Evolutionary conservation across 1,284 basidiomycete genomes (phyloP), one percentile per base, ranked within the genome.

Genomic region (Fomitiporia mediterranea): DNA sequence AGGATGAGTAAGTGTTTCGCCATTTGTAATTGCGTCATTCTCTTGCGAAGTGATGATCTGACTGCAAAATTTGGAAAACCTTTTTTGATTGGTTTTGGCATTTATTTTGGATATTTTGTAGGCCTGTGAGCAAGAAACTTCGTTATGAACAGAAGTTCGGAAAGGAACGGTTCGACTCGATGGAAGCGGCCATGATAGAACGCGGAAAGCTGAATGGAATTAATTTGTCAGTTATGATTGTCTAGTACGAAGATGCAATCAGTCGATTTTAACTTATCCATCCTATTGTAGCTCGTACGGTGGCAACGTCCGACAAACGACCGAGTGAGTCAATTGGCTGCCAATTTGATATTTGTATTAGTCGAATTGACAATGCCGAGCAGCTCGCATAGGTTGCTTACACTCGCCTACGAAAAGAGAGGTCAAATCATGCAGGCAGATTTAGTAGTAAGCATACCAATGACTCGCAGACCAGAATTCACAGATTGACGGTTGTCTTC

Each of bases 281-380:
- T n/a, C 19, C 2, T 28, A 21, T 11, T 28, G 8, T 50, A 58
- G 57, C 39, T 59, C 57, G 17, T 55, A 51, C 32, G 57, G 40
- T 17, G 57, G 57, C 11, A 55, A 42, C 15, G 30, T 59, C 25
- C 55, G 57, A 11, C 57, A 59, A 44, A 59, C 57, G 5, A 59
- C 57, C 4, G 51, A 59, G 57, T 59, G 47, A 7, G 53, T 34
- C 11, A 19, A 1, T 34, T 13, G 7, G 38, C 17, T 23, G 6
- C 19, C 23, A 42, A 13, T 4, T 52, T 38, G 13, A 4, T 38
- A 32, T 11, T 11, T n/a, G 4, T 19, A 19, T 15, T 38, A 38
- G 5, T 49, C n/a, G 5, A 27, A 15, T 48, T 32, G 40, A 15
- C 19, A n/a, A 15, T 19, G 1, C 8, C 48, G 15, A 21, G 6